These are phyloP conservation scores for Aspergillus clavatus DNA, from an alignment of 2,329 filamentous ascomycete genomes.

Conservation along the genomic window DNA sequence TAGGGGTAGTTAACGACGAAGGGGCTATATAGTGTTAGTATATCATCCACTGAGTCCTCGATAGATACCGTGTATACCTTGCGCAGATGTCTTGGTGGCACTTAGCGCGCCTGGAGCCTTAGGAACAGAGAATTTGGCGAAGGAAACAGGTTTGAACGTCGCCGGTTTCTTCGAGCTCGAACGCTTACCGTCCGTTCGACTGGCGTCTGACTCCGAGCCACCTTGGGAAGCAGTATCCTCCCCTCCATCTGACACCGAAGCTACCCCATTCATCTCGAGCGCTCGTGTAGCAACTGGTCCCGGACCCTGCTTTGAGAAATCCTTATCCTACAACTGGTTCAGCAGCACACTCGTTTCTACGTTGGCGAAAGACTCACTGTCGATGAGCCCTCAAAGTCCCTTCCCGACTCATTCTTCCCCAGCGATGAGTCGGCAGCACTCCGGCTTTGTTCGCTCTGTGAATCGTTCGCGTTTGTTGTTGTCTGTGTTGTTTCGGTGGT, in stretches of 20 bases:
- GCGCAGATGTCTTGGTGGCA: slow-evolving; percentile 50
- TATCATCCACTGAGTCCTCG: not conserved
- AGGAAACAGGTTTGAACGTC: slow-evolving; percentile 61
- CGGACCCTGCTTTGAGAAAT: slow-evolving; percentile 27
- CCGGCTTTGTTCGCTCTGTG: slow-evolving; percentile 22
- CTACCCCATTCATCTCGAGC: slow-evolving; percentile 37
- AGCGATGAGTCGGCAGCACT: slow-evolving; percentile 12
- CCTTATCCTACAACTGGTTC: slow-evolving; percentile 26
- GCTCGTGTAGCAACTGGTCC: slow-evolving; percentile 33
- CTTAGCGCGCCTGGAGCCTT: slow-evolving; percentile 55
- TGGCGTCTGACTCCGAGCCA: slow-evolving; percentile 61
- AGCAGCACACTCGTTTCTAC: slow-evolving; percentile 14
- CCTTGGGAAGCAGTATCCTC: slow-evolving; percentile 41
- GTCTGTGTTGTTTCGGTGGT: slow-evolving; percentile 33
- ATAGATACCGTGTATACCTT: slow-evolving; percentile 39
- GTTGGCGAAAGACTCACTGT: slow-evolving; percentile 27
- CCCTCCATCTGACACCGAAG: slow-evolving; percentile 33
- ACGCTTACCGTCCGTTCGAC: slow-evolving; percentile 49
- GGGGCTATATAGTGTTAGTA: slow-evolving; percentile 1
- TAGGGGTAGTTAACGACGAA: slow-evolving; percentile 29
- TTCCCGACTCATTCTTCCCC: slow-evolving; percentile 22
- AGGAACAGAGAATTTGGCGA: slow-evolving; percentile 61
- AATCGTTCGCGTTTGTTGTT: slow-evolving; percentile 21
- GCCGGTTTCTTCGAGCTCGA: slow-evolving; percentile 56
- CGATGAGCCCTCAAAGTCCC: slow-evolving; percentile 20